Evolutionary conservation across 1,284 basidiomycete genomes (phyloP).

Genomic region (Rhodofomes roseus): DNA sequence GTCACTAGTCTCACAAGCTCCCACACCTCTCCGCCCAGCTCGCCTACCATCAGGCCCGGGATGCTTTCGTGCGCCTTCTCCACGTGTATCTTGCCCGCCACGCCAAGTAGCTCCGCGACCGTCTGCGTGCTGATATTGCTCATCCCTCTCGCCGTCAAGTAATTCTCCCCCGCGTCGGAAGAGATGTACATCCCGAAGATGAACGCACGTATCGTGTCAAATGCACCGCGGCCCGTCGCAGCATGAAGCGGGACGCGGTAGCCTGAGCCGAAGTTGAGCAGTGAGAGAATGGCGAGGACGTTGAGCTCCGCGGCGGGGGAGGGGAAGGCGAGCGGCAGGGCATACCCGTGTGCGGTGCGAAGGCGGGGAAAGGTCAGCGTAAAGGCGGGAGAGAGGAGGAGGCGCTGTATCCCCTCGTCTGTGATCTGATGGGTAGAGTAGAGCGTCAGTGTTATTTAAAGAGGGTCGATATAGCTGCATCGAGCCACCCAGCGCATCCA

Average conservation of each 20-base stretch:
- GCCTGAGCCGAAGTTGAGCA: constrained; percentile 80
- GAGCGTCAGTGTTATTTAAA: neutral
- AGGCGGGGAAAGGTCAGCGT: constrained; percentile 58
- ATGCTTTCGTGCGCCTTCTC: constrained; percentile 72
- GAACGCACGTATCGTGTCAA: constrained; percentile 74
- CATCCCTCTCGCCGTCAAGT: constrained; percentile 70
- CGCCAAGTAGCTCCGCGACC: constrained; percentile 70
- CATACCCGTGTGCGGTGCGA: constrained; percentile 59
- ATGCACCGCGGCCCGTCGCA: constrained; percentile 71
- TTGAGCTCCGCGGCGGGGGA: constrained; percentile 70
- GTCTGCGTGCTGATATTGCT: constrained; percentile 44
- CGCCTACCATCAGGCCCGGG: constrained; percentile 70
- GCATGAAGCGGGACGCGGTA: constrained; percentile 70
- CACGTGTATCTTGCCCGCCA: constrained; percentile 51
- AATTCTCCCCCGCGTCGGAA: constrained; percentile 46
- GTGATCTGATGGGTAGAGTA: constrained; percentile 42
- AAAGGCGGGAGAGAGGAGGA: constrained; percentile 65
- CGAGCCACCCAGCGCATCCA: too few relatives aligned
- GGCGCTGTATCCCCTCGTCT: constrained; percentile 49
- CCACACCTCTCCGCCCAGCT: constrained; percentile 69
- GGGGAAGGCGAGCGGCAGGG: constrained; percentile 75
- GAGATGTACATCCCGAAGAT: constrained; percentile 69
- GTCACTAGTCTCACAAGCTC: constrained; percentile 71
- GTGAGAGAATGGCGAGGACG: constrained; percentile 64
- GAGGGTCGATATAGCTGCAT: too few relatives aligned